Evolutionary conservation across 768 basidiomycete species (phyloP), one percentile per base, ranked within the genome.

Genomic region (Cubamyces sp.): DNA sequence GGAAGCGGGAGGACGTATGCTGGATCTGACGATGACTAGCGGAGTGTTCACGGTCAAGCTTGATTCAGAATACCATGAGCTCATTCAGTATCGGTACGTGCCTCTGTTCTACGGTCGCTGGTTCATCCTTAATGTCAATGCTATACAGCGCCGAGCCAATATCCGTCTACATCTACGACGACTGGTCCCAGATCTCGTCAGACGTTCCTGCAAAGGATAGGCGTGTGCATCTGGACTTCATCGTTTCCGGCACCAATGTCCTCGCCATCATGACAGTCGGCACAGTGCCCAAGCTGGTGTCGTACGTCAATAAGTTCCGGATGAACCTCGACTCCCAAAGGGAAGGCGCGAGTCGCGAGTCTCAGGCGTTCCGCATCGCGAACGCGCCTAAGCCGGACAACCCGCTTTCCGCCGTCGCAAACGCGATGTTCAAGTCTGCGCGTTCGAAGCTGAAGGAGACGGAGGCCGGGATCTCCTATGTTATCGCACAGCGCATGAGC

Each of bases 351-450:
- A 86, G 85, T 64, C 81, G 86, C 41, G 91, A 93, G 74, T 94
- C 92, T 1, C 82, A 82, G 61, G 86, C 88, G 1, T 95, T 91
- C 79, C 81, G 88, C 23, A 81, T 82, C n/a, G 85, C 86, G 15
- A 84, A 84, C n/a, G 78, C 81, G 5, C 87, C 89, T 5, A 88
- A 84, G 68, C 90, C 90, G 7, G 87, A 87, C 53, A 93, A 92
- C 65, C 87, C 92, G 1, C 77, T 95, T 16, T 91, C 91, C 1
- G 85, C 89, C 14, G 91, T 94, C n/a, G 92, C 93, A 1, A 86
- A 90, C 64, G 90, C 92, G 30, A 91, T 94, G 85, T 73, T 94
- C 41, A 79, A 83, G 57, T 90, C 91, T 0, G 90, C 92, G 26
- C 83, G 86, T 43, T 85, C 78, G 45, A 84, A 86, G 21, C 84